Percentiles rank a stretch among this genome's conserved stretches.
Conservation (phyloP, 306 rosid species). For the Inga laurina region DNA sequence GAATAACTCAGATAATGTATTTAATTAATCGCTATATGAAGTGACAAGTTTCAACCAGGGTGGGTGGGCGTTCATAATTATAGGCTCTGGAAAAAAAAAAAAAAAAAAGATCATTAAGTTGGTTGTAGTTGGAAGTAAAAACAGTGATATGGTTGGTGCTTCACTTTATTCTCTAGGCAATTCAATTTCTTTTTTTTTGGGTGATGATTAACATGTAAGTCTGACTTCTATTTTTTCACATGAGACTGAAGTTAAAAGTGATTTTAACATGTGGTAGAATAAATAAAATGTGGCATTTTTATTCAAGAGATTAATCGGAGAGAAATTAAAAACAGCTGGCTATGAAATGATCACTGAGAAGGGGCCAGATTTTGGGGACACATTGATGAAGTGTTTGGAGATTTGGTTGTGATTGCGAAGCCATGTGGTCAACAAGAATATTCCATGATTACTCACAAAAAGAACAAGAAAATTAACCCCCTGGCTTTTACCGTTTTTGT, state of each 20-base stretch:
- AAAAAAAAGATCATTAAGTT: neutral
- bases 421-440: neutral
- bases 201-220: neutral
- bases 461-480: neutral
- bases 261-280: neutral
- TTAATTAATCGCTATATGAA: neutral
- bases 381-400: neutral
- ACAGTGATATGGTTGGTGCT: neutral
- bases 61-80: slow-evolving; percentile 20
- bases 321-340: neutral
- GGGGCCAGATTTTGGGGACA: neutral
- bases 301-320: neutral
- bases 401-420: neutral
- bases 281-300: neutral
- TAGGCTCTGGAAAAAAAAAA: neutral
- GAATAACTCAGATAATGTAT: neutral
- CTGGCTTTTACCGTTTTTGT: neutral
- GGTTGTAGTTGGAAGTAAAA: neutral
- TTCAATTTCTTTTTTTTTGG: neutral
- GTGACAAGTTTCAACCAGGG: slow-evolving; percentile 2
- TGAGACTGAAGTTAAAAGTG: neutral
- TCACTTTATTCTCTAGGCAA: neutral
- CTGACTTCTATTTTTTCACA: neutral
- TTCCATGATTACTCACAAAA: neutral
- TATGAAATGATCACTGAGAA: neutral